Evolutionary conservation across 768 basidiomycete species (phyloP), one percentile per base, ranked within the genome.

Genomic region (Agrocybe pediades): DNA sequence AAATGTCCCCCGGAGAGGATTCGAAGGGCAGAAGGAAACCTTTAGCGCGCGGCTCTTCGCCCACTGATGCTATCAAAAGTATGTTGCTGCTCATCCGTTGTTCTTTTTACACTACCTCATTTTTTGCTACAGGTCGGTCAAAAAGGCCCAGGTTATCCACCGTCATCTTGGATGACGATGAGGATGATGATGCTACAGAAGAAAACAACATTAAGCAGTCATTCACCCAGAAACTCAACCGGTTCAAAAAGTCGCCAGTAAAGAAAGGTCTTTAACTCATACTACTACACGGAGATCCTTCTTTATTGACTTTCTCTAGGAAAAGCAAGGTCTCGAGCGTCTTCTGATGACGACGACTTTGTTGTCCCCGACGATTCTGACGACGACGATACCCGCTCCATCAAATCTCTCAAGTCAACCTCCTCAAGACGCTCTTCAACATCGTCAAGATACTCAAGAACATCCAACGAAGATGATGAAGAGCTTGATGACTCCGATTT

Each of bases 311-410:
- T 30, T 17, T 41, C 41, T 30, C n/a, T 53, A 85, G 81, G 68
- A 19, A 79, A 74, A 59, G 64, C 75, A 2, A 73, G 67, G 46
- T 74, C 74, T 17, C 59, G 69, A 73, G 56, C 75, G 62, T 26
- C 67, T 6, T 62, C 64, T 3, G 82, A 79, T 46, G 86, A 90
- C 56, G 86, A 90, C 46, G 86, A 90, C 54, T 92, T 92, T 62
- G 79, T 90, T 60, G 85, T 80, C 33, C 81, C 85, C 17, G 84
- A 83, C 41, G 84, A 85, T 41, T 82, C 82, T 9, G 88, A 86
- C 20, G 77, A 74, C 20, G 77, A 74, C 1, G 86, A 86, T 23
- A 67, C 67, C 7, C 76, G 70, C 27, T 81, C 80, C 19, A 60
- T 71, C 21, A 79, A 71, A 59, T 73, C 85, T 9, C 60, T 69